phyloP scores from a whole-genome alignment of 495 filamentous ascomycete genomes.

The Collariella sp. region DNA sequence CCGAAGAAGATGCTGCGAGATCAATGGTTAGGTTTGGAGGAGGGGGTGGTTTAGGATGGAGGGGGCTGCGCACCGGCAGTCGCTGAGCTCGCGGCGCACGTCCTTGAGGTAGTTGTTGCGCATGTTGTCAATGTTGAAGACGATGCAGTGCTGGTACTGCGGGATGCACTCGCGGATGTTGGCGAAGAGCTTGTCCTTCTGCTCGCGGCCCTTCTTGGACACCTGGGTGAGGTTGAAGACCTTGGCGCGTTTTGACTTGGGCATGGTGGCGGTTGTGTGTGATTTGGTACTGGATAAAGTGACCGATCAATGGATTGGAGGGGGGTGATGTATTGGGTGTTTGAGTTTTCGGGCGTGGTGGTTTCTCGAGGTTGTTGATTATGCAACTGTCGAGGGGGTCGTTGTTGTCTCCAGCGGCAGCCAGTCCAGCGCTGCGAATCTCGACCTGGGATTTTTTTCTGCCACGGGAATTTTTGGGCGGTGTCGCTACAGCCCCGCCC shows the following conservation, averaged over 20 bases:
- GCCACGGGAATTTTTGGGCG: constrained; percentile 23
- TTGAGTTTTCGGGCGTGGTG: neutral
- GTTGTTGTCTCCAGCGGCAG: neutral
- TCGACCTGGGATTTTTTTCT: constrained; percentile 14
- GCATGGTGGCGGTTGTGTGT: constrained; percentile 54
- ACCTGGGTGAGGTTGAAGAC: constrained; percentile 84
- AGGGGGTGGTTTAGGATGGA: neutral
- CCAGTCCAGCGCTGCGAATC: neutral
- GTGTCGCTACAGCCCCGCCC: constrained; percentile 7
- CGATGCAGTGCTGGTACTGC: constrained; percentile 80
- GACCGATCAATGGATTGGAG: no score
- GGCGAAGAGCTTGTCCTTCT: constrained; percentile 77
- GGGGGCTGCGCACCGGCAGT: constrained; percentile 58
- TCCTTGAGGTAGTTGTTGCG: constrained; percentile 94
- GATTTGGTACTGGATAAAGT: neutral
- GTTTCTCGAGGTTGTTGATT: neutral
- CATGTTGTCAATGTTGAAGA: constrained; percentile 96
- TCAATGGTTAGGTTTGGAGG: neutral
- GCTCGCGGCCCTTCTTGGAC: constrained; percentile 80
- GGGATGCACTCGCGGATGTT: constrained; percentile 81
- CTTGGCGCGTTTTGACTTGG: constrained; percentile 87
- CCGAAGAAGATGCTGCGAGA: constrained; percentile 78
- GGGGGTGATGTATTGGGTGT: neutral
- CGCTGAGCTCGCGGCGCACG: constrained; percentile 71
- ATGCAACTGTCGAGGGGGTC: neutral